Base-by-base conservation (phyloP, 352 stramenopile genomes). In the Phytophthora cajani region DNA sequence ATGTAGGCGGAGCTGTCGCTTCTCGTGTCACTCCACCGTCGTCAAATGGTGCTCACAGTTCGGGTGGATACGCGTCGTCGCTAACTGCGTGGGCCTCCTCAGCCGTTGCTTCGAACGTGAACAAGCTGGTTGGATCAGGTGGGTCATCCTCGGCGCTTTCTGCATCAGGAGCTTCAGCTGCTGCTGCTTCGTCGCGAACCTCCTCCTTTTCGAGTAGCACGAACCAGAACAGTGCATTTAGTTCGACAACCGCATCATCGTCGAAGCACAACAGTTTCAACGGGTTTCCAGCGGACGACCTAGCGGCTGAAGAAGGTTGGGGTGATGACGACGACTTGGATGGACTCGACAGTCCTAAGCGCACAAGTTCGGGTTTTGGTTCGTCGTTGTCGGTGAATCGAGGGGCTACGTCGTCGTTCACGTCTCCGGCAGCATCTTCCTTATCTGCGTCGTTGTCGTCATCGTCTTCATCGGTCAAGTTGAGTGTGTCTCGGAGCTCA, bases 71-170 rank as follows among this genome's bases (percentile, higher is more conserved):
- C 46, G 83, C 82, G 11, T 84, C 82, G 14, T 91, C 82, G 14
- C 61, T 94, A 6, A 91, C 83, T 14, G 89, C 85, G n/a, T 94
- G 87, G 87, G 87, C 87, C 10, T 81, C 87, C 1, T 92, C 87
- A 0, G 80, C 82, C 33, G 85, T 94, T 53, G 73, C 64, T 5
- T 88, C 85, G 7, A 92, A 91, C 47, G 85, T 92, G 44, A 78
- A 79, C 47, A 90, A 90, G 70, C 79, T 91, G 17, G 84, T 91
- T 12, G 81, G 80, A n/a, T 72, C 68, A 21, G 81, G 64, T 14
- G 66, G 76, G 2, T 78, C 63, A 12, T 74, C 73, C 12, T 69
- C 76, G 27, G 25, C 62, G 17, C 59, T 77, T 1, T 70, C 77
- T 50, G 49, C 72, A 32, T 47, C 60, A 46, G 52, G 27, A 25